These are phyloP conservation scores for Neurospora africana DNA, from an alignment of 495 filamentous ascomycete species.

Conservation along the genomic window DNA sequence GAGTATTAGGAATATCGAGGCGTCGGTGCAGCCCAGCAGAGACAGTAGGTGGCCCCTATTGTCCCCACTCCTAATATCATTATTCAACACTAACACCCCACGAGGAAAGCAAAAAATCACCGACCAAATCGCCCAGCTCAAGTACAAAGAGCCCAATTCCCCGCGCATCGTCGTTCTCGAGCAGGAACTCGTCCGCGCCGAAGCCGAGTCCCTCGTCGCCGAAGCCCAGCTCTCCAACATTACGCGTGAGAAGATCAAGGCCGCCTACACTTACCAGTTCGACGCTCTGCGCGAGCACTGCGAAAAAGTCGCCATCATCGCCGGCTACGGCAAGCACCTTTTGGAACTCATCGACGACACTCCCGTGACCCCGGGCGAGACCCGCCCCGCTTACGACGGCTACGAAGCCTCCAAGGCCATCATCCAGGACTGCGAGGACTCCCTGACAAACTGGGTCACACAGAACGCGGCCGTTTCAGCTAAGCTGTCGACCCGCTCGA, in stretches of 20 bases:
- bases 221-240: slow-evolving; percentile 98
- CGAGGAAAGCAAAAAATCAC: slow-evolving; percentile 97
- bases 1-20: slow-evolving; percentile 97
- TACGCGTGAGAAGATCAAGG: slow-evolving; percentile 97
- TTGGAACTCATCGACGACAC: slow-evolving; percentile 92
- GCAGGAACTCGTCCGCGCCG: slow-evolving; percentile 95
- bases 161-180: slow-evolving; percentile 95
- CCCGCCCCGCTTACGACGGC: slow-evolving; percentile 89
- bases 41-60: slow-evolving; percentile 56
- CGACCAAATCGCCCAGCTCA: slow-evolving; percentile 95
- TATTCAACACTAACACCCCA: slow-evolving; percentile 3
- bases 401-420: slow-evolving; percentile 98
- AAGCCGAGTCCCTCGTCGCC: slow-evolving; percentile 94
- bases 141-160: slow-evolving; percentile 98
- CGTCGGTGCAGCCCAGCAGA: slow-evolving; percentile 92
- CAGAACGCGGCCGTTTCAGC: slow-evolving; percentile 80
- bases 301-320: slow-evolving; percentile 97
- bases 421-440: slow-evolving; percentile 97
- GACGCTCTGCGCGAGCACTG: slow-evolving; percentile 95
- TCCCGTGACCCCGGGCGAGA: slow-evolving; percentile 94
- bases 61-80: not conserved
- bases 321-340: slow-evolving; percentile 93
- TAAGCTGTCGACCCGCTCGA: slow-evolving; percentile 72
- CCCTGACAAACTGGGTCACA: slow-evolving; percentile 91
- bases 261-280: slow-evolving; percentile 96